These are phyloP conservation scores for Mycena chlorophos DNA, from an alignment of 768 basidiomycete genomes.

Conservation along the genomic window DNA sequence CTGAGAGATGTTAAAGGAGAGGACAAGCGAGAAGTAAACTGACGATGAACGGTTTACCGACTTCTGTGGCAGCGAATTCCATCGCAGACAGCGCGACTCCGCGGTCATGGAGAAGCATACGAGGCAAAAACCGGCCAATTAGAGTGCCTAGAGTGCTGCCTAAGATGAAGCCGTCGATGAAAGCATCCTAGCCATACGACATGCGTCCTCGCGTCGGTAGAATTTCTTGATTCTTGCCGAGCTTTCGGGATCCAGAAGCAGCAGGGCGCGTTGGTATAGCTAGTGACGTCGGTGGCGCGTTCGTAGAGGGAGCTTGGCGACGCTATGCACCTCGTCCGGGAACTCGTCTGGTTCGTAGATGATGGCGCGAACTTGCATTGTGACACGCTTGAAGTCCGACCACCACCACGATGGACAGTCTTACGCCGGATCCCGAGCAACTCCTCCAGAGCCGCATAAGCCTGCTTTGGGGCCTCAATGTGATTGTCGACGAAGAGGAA, in stretches of 20 bases:
- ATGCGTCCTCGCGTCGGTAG: slow-evolving; percentile 72
- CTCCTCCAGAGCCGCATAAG: slow-evolving; percentile 9
- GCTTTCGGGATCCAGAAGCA: slow-evolving; percentile 57
- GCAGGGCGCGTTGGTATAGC: slow-evolving; percentile 65
- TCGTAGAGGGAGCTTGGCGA: slow-evolving; percentile 9
- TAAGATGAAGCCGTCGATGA: slow-evolving; percentile 5
- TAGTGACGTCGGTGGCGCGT: slow-evolving; percentile 35
- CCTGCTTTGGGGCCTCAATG: slow-evolving; percentile 10
- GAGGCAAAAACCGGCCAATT: slow-evolving; percentile 72
- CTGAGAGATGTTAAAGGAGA: slow-evolving; percentile 33
- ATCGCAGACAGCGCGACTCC: slow-evolving; percentile 51
- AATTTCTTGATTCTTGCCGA: slow-evolving; percentile 61
- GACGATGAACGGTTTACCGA: slow-evolving; percentile 79
- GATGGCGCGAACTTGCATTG: slow-evolving; percentile 48
- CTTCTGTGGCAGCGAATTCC: slow-evolving; percentile 54
- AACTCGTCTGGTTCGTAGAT: slow-evolving; percentile 42
- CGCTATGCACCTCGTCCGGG: slow-evolving; percentile 28
- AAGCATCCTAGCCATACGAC: slow-evolving; percentile 48
- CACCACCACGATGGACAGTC: neutral
- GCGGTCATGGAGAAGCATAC: slow-evolving; percentile 59
- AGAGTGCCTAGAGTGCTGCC: slow-evolving; percentile 57
- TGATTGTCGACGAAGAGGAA: slow-evolving; percentile 10
- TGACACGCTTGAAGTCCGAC: neutral
- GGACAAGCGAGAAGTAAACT: slow-evolving; percentile 30
- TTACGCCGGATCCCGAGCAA: slow-evolving; percentile 1